These are phyloP conservation scores for Graphium sp. DNA, from an alignment of 2,329 filamentous ascomycete species.

Conservation along the genomic window DNA sequence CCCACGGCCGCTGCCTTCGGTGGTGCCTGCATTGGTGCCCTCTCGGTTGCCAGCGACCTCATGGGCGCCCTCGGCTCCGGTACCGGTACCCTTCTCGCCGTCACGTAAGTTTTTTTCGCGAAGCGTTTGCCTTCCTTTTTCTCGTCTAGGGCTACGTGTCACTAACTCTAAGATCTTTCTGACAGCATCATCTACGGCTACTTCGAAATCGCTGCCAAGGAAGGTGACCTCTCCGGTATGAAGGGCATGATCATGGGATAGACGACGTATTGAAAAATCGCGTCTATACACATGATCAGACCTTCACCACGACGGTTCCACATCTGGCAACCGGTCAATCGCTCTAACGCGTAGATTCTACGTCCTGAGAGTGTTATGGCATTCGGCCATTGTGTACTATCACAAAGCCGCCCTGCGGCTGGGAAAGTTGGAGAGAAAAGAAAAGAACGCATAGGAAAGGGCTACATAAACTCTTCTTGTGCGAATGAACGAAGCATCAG, in stretches of 20 bases:
- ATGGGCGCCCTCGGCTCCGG: constrained; percentile 91
- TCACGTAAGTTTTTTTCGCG: constrained; percentile 57
- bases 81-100: constrained; percentile 93
- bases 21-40: constrained; percentile 94
- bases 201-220: constrained; percentile 98
- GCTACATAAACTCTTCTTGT: too few relatives aligned
- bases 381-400: constrained; percentile 1
- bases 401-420: too few relatives aligned
- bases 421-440: background rate
- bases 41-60: constrained; percentile 89
- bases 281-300: too few relatives aligned
- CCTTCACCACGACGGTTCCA: too few relatives aligned
- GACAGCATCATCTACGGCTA: constrained; percentile 94
- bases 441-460: too few relatives aligned
- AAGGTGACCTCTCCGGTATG: constrained; percentile 81
- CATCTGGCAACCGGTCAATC: too few relatives aligned
- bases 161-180: constrained; percentile 14
- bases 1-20: constrained; percentile 96
- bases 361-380: background rate
- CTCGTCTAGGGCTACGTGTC: background rate
- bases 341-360: too few relatives aligned
- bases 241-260: constrained; percentile 59
- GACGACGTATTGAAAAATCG: constrained; percentile 9
- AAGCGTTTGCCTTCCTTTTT: background rate
- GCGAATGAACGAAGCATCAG: too few relatives aligned